Conservation (phyloP, 768 basidiomycete genomes). For the Daedaleopsis sinensis region DNA sequence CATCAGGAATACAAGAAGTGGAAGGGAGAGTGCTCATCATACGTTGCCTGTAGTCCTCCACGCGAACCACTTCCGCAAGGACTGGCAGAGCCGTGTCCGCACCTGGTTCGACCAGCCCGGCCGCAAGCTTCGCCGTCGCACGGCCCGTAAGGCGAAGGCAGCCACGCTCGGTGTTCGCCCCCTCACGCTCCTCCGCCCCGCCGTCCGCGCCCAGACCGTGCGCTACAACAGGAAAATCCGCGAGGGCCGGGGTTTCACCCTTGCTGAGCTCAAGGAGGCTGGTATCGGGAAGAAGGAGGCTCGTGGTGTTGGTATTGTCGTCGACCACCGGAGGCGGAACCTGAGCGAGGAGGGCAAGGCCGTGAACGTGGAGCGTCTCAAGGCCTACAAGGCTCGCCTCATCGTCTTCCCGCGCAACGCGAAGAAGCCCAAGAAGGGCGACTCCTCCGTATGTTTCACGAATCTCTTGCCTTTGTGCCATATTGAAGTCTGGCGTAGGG, state of each 20-base stretch:
- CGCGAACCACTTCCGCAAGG: constrained; percentile 96
- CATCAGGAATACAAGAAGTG: neutral
- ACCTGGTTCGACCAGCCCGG: constrained; percentile 99
- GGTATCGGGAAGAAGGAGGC: constrained; percentile 95
- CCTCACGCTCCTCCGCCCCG: constrained; percentile 89
- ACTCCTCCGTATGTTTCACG: constrained; percentile 72
- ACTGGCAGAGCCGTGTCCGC: constrained; percentile 96
- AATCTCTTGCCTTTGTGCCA: constrained; percentile 1
- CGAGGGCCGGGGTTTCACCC: constrained; percentile 95
- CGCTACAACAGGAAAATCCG: constrained; percentile 99
- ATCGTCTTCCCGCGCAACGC: constrained; percentile 98
- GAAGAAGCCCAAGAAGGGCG: constrained; percentile 94
- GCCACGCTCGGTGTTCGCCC: constrained; percentile 91
- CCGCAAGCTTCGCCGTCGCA: constrained; percentile 93
- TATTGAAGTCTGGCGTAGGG: constrained; percentile 49
- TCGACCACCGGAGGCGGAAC: constrained; percentile 97
- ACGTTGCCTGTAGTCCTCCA: constrained; percentile 66
- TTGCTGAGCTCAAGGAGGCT: constrained; percentile 93
- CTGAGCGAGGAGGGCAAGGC: constrained; percentile 96
- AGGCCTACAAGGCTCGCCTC: constrained; percentile 89
- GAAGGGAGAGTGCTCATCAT: neutral
- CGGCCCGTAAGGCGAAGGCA: constrained; percentile 90
- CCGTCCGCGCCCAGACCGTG: constrained; percentile 93
- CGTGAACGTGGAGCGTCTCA: constrained; percentile 91
- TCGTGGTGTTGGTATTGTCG: constrained; percentile 88